Conservation (phyloP, 441 rosid species). For the Erysimum cheiri region DNA sequence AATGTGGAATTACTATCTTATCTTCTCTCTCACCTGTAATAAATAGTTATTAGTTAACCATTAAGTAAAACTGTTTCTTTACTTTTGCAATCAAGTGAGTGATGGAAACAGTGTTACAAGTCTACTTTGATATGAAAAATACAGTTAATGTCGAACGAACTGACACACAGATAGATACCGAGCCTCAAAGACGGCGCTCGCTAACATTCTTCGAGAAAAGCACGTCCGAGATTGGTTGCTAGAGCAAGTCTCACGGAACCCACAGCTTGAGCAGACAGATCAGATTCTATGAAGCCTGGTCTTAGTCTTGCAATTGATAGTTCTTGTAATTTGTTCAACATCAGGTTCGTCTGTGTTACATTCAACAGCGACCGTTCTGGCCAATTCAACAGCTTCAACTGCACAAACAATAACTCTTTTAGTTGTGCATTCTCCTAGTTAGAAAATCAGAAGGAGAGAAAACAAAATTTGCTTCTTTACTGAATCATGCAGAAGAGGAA, state of each 20-base stretch:
- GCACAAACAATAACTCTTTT: conserved; percentile 21
- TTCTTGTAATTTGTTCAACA: conserved; percentile 87
- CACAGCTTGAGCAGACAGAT: conserved; percentile 67
- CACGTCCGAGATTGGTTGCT: conserved; percentile 88
- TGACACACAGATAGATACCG: neutral
- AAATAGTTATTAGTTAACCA: neutral
- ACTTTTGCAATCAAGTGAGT: neutral
- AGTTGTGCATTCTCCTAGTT: neutral
- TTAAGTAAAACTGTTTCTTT: neutral
- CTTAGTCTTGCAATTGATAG: conserved; percentile 72
- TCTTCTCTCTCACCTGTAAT: too few relatives aligned
- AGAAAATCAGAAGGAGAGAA: neutral
- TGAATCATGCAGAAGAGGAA: conserved; percentile 90
- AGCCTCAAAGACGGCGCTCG: neutral
- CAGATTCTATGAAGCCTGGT: conserved; percentile 68
- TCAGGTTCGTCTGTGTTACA: conserved; percentile 68
- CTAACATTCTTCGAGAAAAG: conserved; percentile 67
- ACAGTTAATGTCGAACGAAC: neutral
- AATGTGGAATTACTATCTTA: too few relatives aligned
- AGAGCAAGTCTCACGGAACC: conserved; percentile 78
- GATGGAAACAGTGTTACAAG: neutral
- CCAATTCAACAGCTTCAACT: conserved; percentile 87
- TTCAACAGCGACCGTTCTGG: conserved; percentile 67
- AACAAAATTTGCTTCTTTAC: conserved; percentile 47
- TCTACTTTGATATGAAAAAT: neutral